These are phyloP conservation scores for Lipomyces starkeyi DNA, from an alignment of 805 yeast genomes.

Conservation along the genomic window DNA sequence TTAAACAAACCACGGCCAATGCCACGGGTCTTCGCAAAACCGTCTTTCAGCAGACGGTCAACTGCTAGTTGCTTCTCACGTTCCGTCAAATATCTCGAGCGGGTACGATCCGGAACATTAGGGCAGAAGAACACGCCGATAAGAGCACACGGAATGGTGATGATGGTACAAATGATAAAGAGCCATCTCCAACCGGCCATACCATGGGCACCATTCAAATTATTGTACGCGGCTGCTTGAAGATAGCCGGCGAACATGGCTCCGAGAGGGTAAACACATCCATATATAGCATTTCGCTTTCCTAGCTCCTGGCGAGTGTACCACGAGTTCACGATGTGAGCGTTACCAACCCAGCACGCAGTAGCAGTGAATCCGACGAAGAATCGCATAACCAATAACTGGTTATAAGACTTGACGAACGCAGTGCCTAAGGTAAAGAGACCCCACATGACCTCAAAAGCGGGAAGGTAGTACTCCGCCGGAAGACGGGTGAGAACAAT, in stretches of 20 bases:
- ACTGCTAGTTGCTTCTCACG: slow-evolving; percentile 62
- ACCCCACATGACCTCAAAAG: slow-evolving; percentile 52
- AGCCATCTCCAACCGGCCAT: slow-evolving; percentile 77
- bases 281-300: slow-evolving; percentile 65
- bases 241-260: slow-evolving; percentile 65
- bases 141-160: slow-evolving; percentile 63
- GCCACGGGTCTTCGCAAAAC: slow-evolving; percentile 29
- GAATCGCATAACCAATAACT: slow-evolving; percentile 47
- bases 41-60: slow-evolving; percentile 46
- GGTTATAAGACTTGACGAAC: slow-evolving; percentile 44
- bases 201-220: slow-evolving; percentile 58
- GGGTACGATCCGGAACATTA: slow-evolving; percentile 72
- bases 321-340: slow-evolving; percentile 54
- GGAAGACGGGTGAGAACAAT: slow-evolving; percentile 45
- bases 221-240: slow-evolving; percentile 59
- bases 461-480: slow-evolving; percentile 52
- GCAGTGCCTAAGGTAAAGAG: slow-evolving; percentile 40
- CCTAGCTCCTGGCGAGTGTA: slow-evolving; percentile 63
- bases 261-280: slow-evolving; percentile 67
- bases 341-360: slow-evolving; percentile 53
- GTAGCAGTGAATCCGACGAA: slow-evolving; percentile 54
- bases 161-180: slow-evolving; percentile 66
- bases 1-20: slow-evolving; percentile 26
- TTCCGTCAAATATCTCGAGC: slow-evolving; percentile 60
- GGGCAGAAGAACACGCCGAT: slow-evolving; percentile 63